Evolutionary conservation across 164 flowering plant species (phyloP).

Genomic region (Stephania cephalantha): DNA sequence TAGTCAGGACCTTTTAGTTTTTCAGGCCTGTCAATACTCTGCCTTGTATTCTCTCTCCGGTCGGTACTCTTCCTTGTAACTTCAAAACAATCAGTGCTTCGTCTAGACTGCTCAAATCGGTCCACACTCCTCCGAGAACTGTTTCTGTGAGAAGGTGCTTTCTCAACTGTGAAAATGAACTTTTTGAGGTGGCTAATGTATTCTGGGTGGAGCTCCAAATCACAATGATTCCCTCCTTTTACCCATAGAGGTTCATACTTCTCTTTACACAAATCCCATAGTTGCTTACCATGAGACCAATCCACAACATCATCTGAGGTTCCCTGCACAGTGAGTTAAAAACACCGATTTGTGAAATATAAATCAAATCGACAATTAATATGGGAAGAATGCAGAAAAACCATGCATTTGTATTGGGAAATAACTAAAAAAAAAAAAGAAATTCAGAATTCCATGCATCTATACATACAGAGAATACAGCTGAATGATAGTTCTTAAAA

Average conservation of each 20-base stretch:
- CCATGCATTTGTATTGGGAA: neutral
- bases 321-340: slow-evolving; percentile 56
- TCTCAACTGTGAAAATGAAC: slow-evolving; percentile 65
- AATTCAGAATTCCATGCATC: neutral
- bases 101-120: slow-evolving; percentile 52
- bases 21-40: slow-evolving; percentile 51
- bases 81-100: slow-evolving; percentile 58
- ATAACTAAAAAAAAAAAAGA: neutral
- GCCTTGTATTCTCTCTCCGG: slow-evolving; percentile 75
- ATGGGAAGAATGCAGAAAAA: neutral
- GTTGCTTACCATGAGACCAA: slow-evolving; percentile 89
- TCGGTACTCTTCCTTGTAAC: slow-evolving; percentile 73
- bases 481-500: neutral
- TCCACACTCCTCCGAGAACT: slow-evolving; percentile 53
- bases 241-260: slow-evolving; percentile 92
- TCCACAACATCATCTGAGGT: slow-evolving; percentile 90
- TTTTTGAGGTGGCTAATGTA: slow-evolving; percentile 82
- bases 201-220: slow-evolving; percentile 79
- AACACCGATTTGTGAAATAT: neutral
- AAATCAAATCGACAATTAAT: neutral
- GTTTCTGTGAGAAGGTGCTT: slow-evolving; percentile 55
- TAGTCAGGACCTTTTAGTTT: slow-evolving; percentile 31
- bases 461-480: neutral
- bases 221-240: slow-evolving; percentile 83
- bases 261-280: slow-evolving; percentile 89